Conservation (phyloP, 768 basidiomycete species). For the Multifurca ochricompacta region DNA sequence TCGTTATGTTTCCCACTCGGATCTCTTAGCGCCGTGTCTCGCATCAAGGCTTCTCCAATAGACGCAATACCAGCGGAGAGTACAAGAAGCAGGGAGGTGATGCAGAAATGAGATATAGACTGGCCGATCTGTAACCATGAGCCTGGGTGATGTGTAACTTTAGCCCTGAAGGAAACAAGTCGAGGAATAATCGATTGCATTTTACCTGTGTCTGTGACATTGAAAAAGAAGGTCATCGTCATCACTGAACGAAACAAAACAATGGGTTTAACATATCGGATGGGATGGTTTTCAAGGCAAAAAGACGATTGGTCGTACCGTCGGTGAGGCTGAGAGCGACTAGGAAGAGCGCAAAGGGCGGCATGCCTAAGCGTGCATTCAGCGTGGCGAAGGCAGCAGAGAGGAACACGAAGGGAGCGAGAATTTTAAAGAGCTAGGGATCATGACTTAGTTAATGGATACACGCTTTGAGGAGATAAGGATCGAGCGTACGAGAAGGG, state of each 20-base stretch:
- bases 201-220: conserved; percentile 70
- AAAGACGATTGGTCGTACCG: conserved; percentile 31
- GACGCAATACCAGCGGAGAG: conserved; percentile 76
- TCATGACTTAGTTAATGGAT: background rate
- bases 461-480: background rate
- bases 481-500: conserved; percentile 49
- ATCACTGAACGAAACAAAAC: conserved; percentile 41
- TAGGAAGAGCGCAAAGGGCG: conserved; percentile 74
- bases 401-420: conserved; percentile 73
- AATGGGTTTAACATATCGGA: background rate
- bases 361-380: conserved; percentile 57
- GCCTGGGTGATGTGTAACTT: conserved; percentile 33
- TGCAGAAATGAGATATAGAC: conserved; percentile 82
- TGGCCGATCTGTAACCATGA: conserved; percentile 89
- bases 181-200: too few species aligned
- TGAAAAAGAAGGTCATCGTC: conserved; percentile 79
- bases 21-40: conserved; percentile 15
- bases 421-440: conserved; percentile 67
- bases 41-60: conserved; percentile 64
- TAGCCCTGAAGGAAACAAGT: too few species aligned
- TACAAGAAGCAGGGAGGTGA: conserved; percentile 67
- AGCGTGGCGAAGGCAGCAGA: conserved; percentile 61
- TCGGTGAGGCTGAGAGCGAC: conserved; percentile 70
- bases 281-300: conserved; percentile 1
- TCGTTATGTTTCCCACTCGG: background rate